Evolutionary conservation across 1,284 basidiomycete genomes (phyloP), one percentile per base, ranked within the genome.

Genomic region (Abortiporus biennis): DNA sequence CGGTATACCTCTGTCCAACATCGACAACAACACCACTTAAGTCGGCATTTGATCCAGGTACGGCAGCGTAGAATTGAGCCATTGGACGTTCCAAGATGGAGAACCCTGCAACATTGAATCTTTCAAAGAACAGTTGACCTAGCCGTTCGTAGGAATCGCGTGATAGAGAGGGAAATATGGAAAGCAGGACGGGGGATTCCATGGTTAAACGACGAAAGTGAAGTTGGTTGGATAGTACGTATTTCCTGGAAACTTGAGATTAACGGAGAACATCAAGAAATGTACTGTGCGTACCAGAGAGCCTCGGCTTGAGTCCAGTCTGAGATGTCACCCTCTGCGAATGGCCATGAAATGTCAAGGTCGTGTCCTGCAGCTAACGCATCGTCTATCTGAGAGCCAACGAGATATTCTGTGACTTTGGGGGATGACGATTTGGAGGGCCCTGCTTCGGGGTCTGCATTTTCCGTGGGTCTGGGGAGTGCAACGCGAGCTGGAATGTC

Each of bases 251-350:
- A 13, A 15, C 40, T 42, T n/a, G n/a, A 29, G 27, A n/a, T 29
- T 9, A 29, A n/a, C n/a, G 27, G 33, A 52, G 24, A 43, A n/a
- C n/a, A 38, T 36, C 16, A 32, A 3, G 42, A 6, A 20, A 15
- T 5, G 29, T 25, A 35, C 33, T 32, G 19, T 5, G 66, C 82
- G 51, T 58, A 93, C 93, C 94, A 90, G 31, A 98, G 68, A 4
- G 89, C 93, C 59, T 94, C 92, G 32, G 91, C 84, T 51, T 93
- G 93, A n/a, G 74, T 76, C 84, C 88, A 97, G 59, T 97, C 89
- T 31, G 66, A 68, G 36, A 93, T 70, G 51, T 78, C 73, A 4
- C 81, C 85, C 22, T 85, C 76, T 44, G 77, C 75, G 56, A 97
- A 92, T 1, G 94, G 92, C 85, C 87, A 93, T 32, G 79, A 86